phyloP scores from a whole-genome alignment of 306 rosid species.

The Malus domestica region ASM211411v1 NC_041797.1:8748501-8749000 shows the following conservation, averaged over 20 bases:
- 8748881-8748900: too few species aligned
- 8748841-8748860: too few species aligned
- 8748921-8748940: accelerated
- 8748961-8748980: neutral
- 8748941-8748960: too few species aligned
- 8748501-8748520: conserved; percentile 1
- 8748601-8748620: neutral
- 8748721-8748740: too few species aligned
- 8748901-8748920: too few species aligned
- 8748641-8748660: conserved; percentile 1
- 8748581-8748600: neutral
- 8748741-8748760: too few species aligned
- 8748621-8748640: neutral
- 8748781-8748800: too few species aligned
- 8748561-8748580: neutral
- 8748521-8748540: neutral
- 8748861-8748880: too few species aligned
- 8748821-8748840: too few species aligned
- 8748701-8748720: too few species aligned
- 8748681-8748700: neutral
- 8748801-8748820: too few species aligned
- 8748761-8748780: too few species aligned
- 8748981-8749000: neutral
- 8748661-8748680: neutral
- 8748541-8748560: neutral